phyloP scores from a whole-genome alignment of 2,329 filamentous ascomycete genomes.

The Xylaria arbuscula region DNA sequence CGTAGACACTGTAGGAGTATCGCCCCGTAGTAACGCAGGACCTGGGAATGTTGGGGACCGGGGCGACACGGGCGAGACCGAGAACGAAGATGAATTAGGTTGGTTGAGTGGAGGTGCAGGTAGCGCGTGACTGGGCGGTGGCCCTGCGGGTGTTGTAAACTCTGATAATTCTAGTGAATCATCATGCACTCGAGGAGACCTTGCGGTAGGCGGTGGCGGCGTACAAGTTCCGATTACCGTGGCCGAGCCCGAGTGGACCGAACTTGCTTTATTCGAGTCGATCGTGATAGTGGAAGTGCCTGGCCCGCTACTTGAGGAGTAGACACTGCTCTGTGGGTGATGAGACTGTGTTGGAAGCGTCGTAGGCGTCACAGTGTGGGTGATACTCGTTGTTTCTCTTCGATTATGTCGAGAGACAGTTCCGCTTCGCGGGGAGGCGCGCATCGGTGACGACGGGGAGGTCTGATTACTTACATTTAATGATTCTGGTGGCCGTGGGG shows the following conservation, averaged over 20 bases:
- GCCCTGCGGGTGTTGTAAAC: conserved; percentile 52
- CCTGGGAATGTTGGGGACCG: conserved; percentile 43
- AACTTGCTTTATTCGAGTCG: conserved; percentile 46
- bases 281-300: conserved; percentile 34
- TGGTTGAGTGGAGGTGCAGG: conserved; percentile 47
- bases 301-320: conserved; percentile 31
- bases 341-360: conserved; percentile 25
- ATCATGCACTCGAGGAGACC: conserved; percentile 53
- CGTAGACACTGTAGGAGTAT: conserved; percentile 15
- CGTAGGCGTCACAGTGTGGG: conserved; percentile 22
- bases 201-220: conserved; percentile 49
- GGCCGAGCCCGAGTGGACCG: conserved; percentile 37
- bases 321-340: conserved; percentile 37
- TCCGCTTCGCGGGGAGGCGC: conserved; percentile 53
- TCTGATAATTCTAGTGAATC: conserved; percentile 53
- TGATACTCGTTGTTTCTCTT: conserved; percentile 36
- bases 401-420: conserved; percentile 51
- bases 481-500: conserved; percentile 33
- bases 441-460: conserved; percentile 55
- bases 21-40: conserved; percentile 29
- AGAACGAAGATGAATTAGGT: conserved; percentile 35
- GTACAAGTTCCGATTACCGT: conserved; percentile 37
- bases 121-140: conserved; percentile 59
- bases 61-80: conserved; percentile 37
- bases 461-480: conserved; percentile 28